phyloP scores from a whole-genome alignment of 495 filamentous ascomycete species.

The Massariosphaeria phaeospora region DNA sequence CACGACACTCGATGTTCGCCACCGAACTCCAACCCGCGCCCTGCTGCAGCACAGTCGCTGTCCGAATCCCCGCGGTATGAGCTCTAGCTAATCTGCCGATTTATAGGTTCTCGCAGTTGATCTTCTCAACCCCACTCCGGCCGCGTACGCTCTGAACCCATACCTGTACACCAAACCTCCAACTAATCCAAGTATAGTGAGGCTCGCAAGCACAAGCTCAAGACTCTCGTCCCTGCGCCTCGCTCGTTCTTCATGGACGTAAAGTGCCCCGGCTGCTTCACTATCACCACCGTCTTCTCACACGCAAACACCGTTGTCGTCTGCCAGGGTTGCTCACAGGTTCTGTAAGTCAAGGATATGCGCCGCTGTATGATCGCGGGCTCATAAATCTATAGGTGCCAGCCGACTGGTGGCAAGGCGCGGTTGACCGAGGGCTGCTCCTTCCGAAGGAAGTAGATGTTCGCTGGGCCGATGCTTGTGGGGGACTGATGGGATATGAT shows the following conservation, averaged over 20 bases:
- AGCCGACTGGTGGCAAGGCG: constrained; percentile 97
- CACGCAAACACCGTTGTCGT: constrained; percentile 99
- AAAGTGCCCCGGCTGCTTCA: constrained; percentile 99
- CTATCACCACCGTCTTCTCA: constrained; percentile 99
- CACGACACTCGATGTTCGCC: constrained; percentile 16
- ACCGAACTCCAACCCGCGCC: constrained; percentile 9
- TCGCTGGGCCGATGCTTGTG: constrained; percentile 6
- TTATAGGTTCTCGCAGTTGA: constrained; percentile 96
- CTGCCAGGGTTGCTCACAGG: constrained; percentile 93
- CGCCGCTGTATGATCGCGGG: too few species aligned
- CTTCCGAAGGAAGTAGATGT: constrained; percentile 95
- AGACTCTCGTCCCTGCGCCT: constrained; percentile 91
- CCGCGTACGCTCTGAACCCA: constrained; percentile 46
- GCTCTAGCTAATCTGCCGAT: neutral
- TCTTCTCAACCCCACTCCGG: constrained; percentile 95
- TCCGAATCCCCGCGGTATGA: neutral
- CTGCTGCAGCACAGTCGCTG: neutral
- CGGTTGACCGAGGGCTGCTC: constrained; percentile 97
- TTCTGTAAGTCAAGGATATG: constrained; percentile 19
- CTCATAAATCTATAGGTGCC: constrained; percentile 94
- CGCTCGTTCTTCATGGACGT: constrained; percentile 99
- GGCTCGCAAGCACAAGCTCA: constrained; percentile 99
- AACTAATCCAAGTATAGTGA: constrained; percentile 45
- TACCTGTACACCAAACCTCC: neutral
- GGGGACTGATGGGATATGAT: constrained; percentile 20